These are phyloP conservation scores for Lizonia empirigonia DNA, from an alignment of 2,329 filamentous ascomycete genomes.

Conservation along the genomic window DNA sequence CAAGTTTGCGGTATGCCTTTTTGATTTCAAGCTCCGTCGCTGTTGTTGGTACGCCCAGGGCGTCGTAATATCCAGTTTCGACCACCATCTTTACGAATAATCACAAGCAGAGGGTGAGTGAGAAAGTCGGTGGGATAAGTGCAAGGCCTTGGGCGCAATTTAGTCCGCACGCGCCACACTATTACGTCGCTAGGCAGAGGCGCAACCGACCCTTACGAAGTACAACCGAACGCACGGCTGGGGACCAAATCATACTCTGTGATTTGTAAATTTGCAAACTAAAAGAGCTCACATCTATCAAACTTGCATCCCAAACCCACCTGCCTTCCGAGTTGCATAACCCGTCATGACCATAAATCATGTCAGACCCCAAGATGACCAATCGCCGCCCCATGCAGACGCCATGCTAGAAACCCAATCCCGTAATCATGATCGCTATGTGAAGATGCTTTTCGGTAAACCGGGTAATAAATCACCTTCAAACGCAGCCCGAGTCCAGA, in stretches of 20 bases:
- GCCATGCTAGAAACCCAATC: conserved; percentile 45
- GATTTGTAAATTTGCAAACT: conserved; percentile 36
- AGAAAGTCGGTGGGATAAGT: conserved; percentile 22
- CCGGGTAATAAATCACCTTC: conserved; percentile 29
- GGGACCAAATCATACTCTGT: conserved; percentile 9
- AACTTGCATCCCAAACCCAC: conserved; percentile 27
- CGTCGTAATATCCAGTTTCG: conserved; percentile 88
- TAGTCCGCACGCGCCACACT: conserved; percentile 2
- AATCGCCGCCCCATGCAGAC: conserved; percentile 47
- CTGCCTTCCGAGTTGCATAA: conserved; percentile 29
- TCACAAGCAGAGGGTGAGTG: conserved; percentile 7
- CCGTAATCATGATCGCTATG: conserved; percentile 36
- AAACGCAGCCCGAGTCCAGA: conserved; percentile 18
- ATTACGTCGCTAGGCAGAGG: conserved; percentile 12
- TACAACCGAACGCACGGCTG: conserved; percentile 16
- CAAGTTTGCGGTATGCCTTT: conserved; percentile 90
- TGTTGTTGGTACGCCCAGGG: conserved; percentile 79
- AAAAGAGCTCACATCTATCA: conserved; percentile 37
- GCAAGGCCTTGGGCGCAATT: conserved; percentile 9
- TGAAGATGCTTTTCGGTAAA: conserved; percentile 36
- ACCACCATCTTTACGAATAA: conserved; percentile 68
- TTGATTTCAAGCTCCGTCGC: conserved; percentile 94
- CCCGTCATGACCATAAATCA: conserved; percentile 35
- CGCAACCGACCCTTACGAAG: conserved; percentile 1
- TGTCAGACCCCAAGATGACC: conserved; percentile 39